Percentiles rank a stretch among this genome's conserved stretches.
Evolutionary conservation across 140 eudicot genomes (phyloP).

Genomic region (Flaveria floridana): DNA sequence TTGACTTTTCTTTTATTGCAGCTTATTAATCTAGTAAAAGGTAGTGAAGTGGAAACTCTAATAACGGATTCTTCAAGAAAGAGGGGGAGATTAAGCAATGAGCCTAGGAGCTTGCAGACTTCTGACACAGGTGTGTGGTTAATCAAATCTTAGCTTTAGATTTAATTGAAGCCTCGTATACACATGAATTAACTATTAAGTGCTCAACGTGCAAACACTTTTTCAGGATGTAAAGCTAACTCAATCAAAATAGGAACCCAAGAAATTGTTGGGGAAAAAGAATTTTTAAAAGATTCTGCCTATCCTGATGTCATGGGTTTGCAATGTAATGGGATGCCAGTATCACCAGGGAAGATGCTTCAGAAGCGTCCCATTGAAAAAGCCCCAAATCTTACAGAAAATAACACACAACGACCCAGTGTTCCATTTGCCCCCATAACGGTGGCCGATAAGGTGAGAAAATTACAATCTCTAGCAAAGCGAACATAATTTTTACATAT

Average conservation of each 20-base stretch:
- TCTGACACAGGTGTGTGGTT: conserved; percentile 23
- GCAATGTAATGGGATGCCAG: conserved; percentile 38
- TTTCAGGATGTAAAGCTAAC: conserved; percentile 42
- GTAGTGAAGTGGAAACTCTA: background rate
- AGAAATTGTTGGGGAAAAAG: conserved; percentile 25
- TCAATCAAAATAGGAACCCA: conserved; percentile 27
- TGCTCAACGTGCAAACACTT: conserved; percentile 14
- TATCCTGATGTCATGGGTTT: conserved; percentile 39
- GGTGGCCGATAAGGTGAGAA: conserved; percentile 33
- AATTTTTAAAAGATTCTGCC: conserved; percentile 19
- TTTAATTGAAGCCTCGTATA: background rate
- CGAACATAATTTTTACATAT: background rate
- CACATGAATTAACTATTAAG: background rate
- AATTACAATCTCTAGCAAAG: background rate
- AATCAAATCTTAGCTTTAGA: conserved; percentile 11
- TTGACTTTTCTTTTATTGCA: conserved; percentile 30
- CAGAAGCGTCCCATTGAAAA: conserved; percentile 24
- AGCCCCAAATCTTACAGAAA: conserved; percentile 20
- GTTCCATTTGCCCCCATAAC: conserved; percentile 19
- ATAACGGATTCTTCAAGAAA: conserved; percentile 24
- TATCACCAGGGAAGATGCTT: conserved; percentile 31
- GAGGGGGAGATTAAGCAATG: conserved; percentile 29
- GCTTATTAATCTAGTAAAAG: conserved; percentile 32
- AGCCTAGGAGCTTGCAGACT: conserved; percentile 21
- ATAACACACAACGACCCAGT: conserved; percentile 22